Base-by-base conservation (phyloP, 2,329 filamentous ascomycete species). In the Aurifilum marmelostoma region DNA sequence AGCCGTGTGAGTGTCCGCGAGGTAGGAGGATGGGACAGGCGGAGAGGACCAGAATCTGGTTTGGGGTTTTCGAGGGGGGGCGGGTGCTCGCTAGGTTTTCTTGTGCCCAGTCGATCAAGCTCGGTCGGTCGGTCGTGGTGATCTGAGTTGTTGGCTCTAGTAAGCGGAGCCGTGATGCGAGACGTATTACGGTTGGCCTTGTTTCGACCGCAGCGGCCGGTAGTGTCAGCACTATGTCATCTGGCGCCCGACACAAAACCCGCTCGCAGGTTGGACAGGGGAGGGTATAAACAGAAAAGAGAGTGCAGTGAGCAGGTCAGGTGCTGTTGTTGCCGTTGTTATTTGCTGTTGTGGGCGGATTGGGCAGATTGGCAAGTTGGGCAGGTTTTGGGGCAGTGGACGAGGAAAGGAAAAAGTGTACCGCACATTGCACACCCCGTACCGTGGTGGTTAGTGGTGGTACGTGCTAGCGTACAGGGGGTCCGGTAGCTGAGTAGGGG, bases 161-260 rank as follows among this genome's bases (percentile, higher is more conserved):
- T 63, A 63, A 63, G 61, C 61, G 27, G 24, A 47, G 41, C 27
- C n/a, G 37, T 24, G 27, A 63, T 9, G 32, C 61, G 61, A 63
- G 61, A 47, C 39, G 61, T 50, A 63, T 63, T 37, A 63, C 16
- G 39, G 41, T 32, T 41, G 61, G 41, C 61, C 61, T 63, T 63
- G 61, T 63, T 63, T 63, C 61, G 61, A 63, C 61, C 61, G 14
- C 61, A 41, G 61, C 61, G 61, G 61, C 61, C 61, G 61, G 27
- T 29, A 34, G 47, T 50, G 61, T 63, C 61, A 63, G 61, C 61
- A 63, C 61, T 50, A 39, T 63, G 21, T 47, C 41, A 27, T 47
- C 41, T 24, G 61, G 61, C 39, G 41, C 39, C 61, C 32, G 41
- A 8, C 39, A 14, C 16, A 63, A 27, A 41, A 63, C 27, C 37